Evolutionary conservation across 2,329 filamentous ascomycete species (phyloP).

Genomic region (Didymella pinodella): DNA sequence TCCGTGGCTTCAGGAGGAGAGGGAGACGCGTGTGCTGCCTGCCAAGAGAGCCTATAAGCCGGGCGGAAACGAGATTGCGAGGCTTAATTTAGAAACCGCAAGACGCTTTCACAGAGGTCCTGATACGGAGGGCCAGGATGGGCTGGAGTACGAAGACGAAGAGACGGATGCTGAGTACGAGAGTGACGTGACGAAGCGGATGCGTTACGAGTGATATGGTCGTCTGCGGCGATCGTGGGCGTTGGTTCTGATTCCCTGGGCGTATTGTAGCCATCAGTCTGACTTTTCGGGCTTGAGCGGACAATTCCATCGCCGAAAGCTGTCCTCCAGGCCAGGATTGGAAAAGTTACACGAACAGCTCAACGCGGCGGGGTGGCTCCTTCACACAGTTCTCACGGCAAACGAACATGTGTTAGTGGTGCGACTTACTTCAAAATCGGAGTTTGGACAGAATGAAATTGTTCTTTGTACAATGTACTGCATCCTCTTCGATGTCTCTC

Average conservation of each 20-base stretch:
- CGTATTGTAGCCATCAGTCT: constrained; percentile 1
- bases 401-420: background rate
- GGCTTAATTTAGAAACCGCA: constrained; percentile 32
- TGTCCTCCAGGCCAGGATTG: background rate
- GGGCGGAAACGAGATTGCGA: constrained; percentile 43
- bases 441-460: constrained; percentile 29
- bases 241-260: background rate
- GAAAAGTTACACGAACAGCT: background rate
- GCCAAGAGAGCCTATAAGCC: constrained; percentile 32
- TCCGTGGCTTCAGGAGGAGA: constrained; percentile 49
- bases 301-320: background rate
- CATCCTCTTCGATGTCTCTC: background rate
- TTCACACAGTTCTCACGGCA: too few species aligned
- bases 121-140: constrained; percentile 18
- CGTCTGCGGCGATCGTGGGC: background rate
- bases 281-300: background rate
- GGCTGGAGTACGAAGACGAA: constrained; percentile 22
- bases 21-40: constrained; percentile 6
- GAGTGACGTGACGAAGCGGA: constrained; percentile 9
- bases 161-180: constrained; percentile 2
- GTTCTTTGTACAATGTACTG: constrained; percentile 38
- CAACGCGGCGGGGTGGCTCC: background rate
- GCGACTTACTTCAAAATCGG: constrained; percentile 5
- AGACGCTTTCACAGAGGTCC: constrained; percentile 23
- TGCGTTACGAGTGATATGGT: constrained; percentile 15